These are phyloP conservation scores for Coffea humblotiana DNA, from an alignment of 305 asterid genomes.

Conservation along the genomic window DNA sequence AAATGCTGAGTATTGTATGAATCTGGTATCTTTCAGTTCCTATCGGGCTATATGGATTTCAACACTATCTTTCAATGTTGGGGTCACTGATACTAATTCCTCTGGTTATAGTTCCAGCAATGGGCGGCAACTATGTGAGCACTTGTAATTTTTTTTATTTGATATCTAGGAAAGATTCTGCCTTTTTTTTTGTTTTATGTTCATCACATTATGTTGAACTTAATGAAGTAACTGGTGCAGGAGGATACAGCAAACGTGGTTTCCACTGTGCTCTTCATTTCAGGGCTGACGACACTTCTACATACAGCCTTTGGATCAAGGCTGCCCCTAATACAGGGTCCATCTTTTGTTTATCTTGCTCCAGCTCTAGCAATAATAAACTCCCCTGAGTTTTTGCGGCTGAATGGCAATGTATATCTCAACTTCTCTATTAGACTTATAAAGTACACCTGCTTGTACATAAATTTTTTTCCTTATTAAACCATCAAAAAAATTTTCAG, in stretches of 20 bases:
- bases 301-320: constrained; percentile 94
- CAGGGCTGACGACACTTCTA: constrained; percentile 86
- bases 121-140: constrained; percentile 98
- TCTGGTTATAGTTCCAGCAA: constrained; percentile 95
- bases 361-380: constrained; percentile 92
- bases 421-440: constrained; percentile 8
- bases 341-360: constrained; percentile 96
- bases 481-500: background rate
- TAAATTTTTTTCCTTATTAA: background rate
- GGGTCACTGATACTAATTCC: constrained; percentile 93
- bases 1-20: constrained; percentile 20
- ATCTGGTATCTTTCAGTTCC: constrained; percentile 70
- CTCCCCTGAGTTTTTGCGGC: constrained; percentile 83
- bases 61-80: constrained; percentile 87
- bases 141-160: constrained; percentile 36
- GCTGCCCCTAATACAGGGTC: constrained; percentile 97
- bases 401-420: constrained; percentile 77
- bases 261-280: constrained; percentile 82
- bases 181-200: constrained; percentile 6
- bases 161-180: background rate
- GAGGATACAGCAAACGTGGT: constrained; percentile 92
- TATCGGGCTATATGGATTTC: constrained; percentile 88
- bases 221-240: constrained; percentile 42
- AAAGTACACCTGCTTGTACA: background rate
- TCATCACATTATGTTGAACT: constrained; percentile 19